A percentile compares a stretch with the other conserved stretches of the same genome.
These are phyloP conservation scores for Cercis canadensis DNA, from an alignment of 306 rosid species.

Conservation along the genomic window DNA sequence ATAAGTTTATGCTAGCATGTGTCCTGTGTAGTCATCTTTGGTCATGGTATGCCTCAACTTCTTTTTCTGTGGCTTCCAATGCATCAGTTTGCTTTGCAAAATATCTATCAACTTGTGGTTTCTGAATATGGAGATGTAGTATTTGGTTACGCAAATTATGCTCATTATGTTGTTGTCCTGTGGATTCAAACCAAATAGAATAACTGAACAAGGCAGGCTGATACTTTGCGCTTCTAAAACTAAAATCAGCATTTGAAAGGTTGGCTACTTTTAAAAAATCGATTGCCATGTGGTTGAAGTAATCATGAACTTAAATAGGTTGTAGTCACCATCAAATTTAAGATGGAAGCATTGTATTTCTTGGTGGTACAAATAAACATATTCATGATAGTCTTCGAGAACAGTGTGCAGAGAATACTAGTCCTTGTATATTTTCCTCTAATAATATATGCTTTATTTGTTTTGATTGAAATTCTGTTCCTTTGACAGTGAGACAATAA, in stretches of 20 bases:
- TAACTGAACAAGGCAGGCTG: no score
- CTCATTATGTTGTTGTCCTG: no score
- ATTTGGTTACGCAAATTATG: no score
- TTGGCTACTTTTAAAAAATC: neutral
- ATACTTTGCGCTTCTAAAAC: no score
- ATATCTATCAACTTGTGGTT: neutral
- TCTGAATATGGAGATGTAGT: neutral
- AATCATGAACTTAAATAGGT: neutral
- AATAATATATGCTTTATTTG: neutral
- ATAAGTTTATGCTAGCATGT: constrained; percentile 10
- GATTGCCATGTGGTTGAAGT: constrained; percentile 13
- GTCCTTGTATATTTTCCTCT: constrained; percentile 18
- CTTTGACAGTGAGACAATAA: constrained; percentile 43
- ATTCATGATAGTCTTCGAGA: neutral
- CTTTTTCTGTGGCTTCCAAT: neutral
- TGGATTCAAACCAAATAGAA: no score
- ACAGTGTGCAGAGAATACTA: neutral
- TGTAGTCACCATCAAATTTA: constrained; percentile 10
- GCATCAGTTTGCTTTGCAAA: neutral
- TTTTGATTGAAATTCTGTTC: constrained; percentile 11
- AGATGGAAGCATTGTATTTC: constrained; percentile 16
- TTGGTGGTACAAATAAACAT: constrained; percentile 24
- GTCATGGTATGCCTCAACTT: neutral
- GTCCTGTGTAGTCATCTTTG: neutral
- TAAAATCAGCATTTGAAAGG: no score